Percentiles rank a stretch among this genome's conserved stretches.
Evolutionary conservation across 495 filamentous ascomycete genomes (phyloP).

Genomic region (Articulospora tetracladia): DNA sequence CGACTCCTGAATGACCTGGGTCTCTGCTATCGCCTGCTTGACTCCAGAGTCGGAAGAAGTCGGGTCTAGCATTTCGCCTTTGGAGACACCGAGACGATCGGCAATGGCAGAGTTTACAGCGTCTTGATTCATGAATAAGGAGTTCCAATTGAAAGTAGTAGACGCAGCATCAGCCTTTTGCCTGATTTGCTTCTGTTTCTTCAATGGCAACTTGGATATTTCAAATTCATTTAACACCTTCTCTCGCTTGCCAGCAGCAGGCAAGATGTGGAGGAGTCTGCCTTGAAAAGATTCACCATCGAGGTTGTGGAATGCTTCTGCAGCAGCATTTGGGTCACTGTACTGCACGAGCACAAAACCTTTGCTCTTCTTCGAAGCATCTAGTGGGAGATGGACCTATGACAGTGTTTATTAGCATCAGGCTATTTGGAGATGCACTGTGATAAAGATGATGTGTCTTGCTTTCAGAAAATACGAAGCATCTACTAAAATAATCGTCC

Average conservation of each 20-base stretch:
- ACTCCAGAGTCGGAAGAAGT: constrained; percentile 91
- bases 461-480: constrained; percentile 38
- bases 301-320: constrained; percentile 66
- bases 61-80: constrained; percentile 87
- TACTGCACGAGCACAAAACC: constrained; percentile 89
- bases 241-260: constrained; percentile 73
- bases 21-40: constrained; percentile 95
- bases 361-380: constrained; percentile 65
- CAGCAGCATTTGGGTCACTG: constrained; percentile 61
- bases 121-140: constrained; percentile 96
- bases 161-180: constrained; percentile 73
- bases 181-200: constrained; percentile 88
- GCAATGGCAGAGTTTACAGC: constrained; percentile 90
- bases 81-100: constrained; percentile 79
- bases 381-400: constrained; percentile 78
- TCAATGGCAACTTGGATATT: constrained; percentile 83
- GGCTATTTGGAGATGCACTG: not conserved
- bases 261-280: constrained; percentile 83
- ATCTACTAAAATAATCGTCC: constrained; percentile 65
- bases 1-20: constrained; percentile 92
- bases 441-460: constrained; percentile 1
- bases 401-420: constrained; percentile 27
- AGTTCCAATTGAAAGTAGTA: constrained; percentile 91
- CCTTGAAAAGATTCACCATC: constrained; percentile 89
- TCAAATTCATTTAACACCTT: constrained; percentile 81